Percentiles rank a stretch among this genome's conserved stretches.
Conservation (phyloP, 345 rosid species). For the Lumnitzera racemosa region DNA sequence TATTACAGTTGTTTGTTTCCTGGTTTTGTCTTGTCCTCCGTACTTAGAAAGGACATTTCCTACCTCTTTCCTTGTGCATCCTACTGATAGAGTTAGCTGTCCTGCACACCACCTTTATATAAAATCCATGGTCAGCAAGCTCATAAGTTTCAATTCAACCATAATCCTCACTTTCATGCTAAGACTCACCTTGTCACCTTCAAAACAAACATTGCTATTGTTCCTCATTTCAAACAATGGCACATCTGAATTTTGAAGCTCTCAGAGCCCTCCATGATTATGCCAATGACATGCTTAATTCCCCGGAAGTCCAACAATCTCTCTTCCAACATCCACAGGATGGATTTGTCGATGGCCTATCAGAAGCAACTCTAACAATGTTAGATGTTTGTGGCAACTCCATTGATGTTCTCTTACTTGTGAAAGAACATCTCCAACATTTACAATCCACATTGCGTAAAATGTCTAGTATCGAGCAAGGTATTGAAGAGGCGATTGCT, state of each 20-base stretch:
- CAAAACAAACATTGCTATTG: slow-evolving; percentile 2
- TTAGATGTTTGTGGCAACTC: slow-evolving; percentile 55
- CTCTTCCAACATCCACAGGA: slow-evolving; percentile 34
- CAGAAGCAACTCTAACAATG: slow-evolving; percentile 63
- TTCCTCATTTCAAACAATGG: slow-evolving; percentile 19
- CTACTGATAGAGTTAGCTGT: slow-evolving; percentile 12
- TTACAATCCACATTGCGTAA: slow-evolving; percentile 43
- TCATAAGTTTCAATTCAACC: background rate
- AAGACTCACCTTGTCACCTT: background rate
- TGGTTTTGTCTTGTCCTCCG: slow-evolving; percentile 23
- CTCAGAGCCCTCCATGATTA: slow-evolving; percentile 63
- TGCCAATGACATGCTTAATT: slow-evolving; percentile 65
- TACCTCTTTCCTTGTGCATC: slow-evolving; percentile 26
- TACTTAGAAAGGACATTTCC: slow-evolving; percentile 30
- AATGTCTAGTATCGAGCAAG: slow-evolving; percentile 21
- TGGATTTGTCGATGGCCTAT: slow-evolving; percentile 48
- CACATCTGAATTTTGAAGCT: slow-evolving; percentile 46
- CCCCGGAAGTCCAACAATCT: slow-evolving; percentile 40
- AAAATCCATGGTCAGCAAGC: slow-evolving; percentile 6
- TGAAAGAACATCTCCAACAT: slow-evolving; percentile 51
- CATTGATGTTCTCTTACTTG: slow-evolving; percentile 51
- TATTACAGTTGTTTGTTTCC: slow-evolving; percentile 22
- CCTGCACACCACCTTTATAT: slow-evolving; percentile 11
- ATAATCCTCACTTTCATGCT: background rate
- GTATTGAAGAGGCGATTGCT: slow-evolving; percentile 32